Conservation (phyloP, 2,329 filamentous ascomycete genomes). For the Shiraia sp. region DNA sequence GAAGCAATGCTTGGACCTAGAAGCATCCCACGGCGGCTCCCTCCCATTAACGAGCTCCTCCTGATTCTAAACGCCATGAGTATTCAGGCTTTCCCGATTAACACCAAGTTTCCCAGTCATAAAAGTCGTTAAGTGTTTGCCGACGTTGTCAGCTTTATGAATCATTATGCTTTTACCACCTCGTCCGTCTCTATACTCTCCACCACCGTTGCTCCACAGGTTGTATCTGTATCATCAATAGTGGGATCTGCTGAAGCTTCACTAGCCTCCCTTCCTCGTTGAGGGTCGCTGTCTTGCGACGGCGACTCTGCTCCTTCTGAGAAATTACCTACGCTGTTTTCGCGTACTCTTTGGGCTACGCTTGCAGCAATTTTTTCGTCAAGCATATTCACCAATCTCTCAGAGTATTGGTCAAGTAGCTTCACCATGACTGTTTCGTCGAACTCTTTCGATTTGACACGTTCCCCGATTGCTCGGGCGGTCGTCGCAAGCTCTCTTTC, state of each 20-base stretch:
- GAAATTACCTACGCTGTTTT: constrained; percentile 37
- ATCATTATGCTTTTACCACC: neutral
- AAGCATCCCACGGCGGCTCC: no score
- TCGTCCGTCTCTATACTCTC: constrained; percentile 12
- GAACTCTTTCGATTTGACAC: constrained; percentile 44
- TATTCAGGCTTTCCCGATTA: no score
- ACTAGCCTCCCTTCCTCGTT: constrained; percentile 9
- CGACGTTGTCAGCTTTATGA: neutral
- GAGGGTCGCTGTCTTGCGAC: constrained; percentile 8
- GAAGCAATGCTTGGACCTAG: no score
- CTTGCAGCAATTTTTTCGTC: constrained; percentile 67
- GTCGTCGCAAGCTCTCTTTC: constrained; percentile 61
- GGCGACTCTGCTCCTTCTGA: constrained; percentile 21
- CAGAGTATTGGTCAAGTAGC: constrained; percentile 75
- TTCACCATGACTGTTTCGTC: constrained; percentile 54
- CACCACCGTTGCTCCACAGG: constrained; percentile 5
- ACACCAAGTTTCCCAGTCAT: neutral
- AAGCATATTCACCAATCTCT: constrained; percentile 70
- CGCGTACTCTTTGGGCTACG: constrained; percentile 40
- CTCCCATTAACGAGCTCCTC: no score
- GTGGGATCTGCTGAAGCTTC: constrained; percentile 1
- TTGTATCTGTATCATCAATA: constrained; percentile 10
- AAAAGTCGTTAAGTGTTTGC: neutral
- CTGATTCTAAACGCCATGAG: no score
- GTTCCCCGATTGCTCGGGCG: constrained; percentile 49